Evolutionary conservation across 768 basidiomycete species (phyloP).

Genomic region (Exsudoporus frostii): DNA sequence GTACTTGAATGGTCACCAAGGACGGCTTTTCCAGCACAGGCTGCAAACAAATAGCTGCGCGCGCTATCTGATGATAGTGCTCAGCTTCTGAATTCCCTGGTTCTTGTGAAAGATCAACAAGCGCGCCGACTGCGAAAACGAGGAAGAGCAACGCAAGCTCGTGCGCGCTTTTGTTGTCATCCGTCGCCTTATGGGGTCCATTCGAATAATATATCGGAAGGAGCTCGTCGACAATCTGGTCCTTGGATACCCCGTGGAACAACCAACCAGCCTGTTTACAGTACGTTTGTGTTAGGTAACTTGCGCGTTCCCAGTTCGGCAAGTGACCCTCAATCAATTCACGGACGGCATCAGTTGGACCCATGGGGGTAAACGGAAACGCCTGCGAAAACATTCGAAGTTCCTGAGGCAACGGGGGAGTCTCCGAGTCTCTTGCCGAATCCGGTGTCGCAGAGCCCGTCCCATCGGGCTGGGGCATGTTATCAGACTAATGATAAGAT

Average conservation of each 20-base stretch:
- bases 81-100: conserved; percentile 44
- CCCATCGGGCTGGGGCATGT: conserved; percentile 10
- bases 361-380: conserved; percentile 65
- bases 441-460: conserved; percentile 23
- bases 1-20: conserved; percentile 63
- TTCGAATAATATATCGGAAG: conserved; percentile 40
- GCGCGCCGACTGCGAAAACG: conserved; percentile 52
- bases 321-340: conserved; percentile 52
- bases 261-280: conserved; percentile 50
- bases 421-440: conserved; percentile 27
- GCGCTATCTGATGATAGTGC: conserved; percentile 63
- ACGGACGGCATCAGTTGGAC: conserved; percentile 43
- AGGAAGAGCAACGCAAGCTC: conserved; percentile 48
- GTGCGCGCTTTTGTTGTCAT: conserved; percentile 44
- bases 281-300: conserved; percentile 43
- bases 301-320: conserved; percentile 50
- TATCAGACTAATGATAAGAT: conserved; percentile 26
- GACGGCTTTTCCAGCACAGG: conserved; percentile 71
- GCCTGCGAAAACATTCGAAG: conserved; percentile 50
- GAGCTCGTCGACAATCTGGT: conserved; percentile 45
- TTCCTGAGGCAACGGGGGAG: conserved; percentile 30
- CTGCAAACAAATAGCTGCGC: conserved; percentile 63
- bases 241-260: conserved; percentile 45
- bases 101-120: conserved; percentile 36
- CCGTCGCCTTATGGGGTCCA: conserved; percentile 18